These are phyloP conservation scores for Talaromyces thailandensis DNA, from an alignment of 495 filamentous ascomycete species.

Conservation along the genomic window DNA sequence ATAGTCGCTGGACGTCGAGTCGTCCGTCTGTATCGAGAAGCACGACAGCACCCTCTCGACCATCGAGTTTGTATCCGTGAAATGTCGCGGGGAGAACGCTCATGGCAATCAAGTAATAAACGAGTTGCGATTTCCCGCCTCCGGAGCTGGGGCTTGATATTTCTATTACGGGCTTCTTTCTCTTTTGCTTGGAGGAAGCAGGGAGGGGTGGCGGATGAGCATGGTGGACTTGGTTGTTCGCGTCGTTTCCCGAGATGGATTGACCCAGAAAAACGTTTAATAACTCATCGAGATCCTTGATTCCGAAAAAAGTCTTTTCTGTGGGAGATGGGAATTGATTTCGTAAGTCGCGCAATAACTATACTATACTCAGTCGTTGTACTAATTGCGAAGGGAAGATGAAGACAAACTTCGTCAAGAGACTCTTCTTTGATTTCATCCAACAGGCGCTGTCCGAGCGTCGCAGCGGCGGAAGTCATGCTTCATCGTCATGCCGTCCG, in stretches of 20 bases:
- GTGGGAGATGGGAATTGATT: slow-evolving; percentile 11
- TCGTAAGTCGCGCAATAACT: slow-evolving; percentile 41
- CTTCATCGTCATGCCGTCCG: neutral
- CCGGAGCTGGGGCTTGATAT: slow-evolving; percentile 45
- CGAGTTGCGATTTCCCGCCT: slow-evolving; percentile 55
- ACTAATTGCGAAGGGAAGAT: neutral
- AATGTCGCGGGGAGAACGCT: slow-evolving; percentile 45
- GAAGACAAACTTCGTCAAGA: slow-evolving; percentile 51
- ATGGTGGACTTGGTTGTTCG: neutral
- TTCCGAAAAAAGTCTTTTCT: slow-evolving; percentile 21
- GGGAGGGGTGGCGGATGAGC: neutral
- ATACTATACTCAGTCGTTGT: slow-evolving; percentile 5
- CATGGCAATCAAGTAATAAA: slow-evolving; percentile 57
- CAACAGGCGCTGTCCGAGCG: slow-evolving; percentile 53
- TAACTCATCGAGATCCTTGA: slow-evolving; percentile 40
- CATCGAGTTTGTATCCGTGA: slow-evolving; percentile 23
- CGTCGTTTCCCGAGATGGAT: neutral
- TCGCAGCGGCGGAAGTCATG: slow-evolving; percentile 17
- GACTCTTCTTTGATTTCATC: slow-evolving; percentile 53
- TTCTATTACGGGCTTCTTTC: slow-evolving; percentile 43
- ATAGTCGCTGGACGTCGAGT: slow-evolving; percentile 55
- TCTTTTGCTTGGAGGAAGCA: neutral
- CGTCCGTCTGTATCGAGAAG: slow-evolving; percentile 62
- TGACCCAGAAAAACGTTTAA: slow-evolving; percentile 31
- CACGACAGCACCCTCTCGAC: slow-evolving; percentile 51